Evolutionary conservation across 2,329 filamentous ascomycete species (phyloP).

Genomic region (Penicillium sp.): DNA sequence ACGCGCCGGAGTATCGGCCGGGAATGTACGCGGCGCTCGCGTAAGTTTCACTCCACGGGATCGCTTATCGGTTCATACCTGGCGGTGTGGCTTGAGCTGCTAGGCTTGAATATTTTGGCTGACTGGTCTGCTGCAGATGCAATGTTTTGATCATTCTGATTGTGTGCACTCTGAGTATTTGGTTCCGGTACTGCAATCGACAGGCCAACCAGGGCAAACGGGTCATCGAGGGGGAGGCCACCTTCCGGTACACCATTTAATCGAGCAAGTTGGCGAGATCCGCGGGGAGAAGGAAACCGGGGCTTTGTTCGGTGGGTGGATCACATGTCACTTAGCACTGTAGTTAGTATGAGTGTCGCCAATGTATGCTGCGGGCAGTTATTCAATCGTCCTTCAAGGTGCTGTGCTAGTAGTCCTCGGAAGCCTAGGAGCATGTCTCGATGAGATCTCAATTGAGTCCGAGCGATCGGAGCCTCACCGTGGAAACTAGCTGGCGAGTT

Average conservation of each 20-base stretch:
- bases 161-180: constrained; percentile 29
- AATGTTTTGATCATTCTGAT: constrained; percentile 37
- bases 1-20: constrained; percentile 38
- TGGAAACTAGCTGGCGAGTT: background rate
- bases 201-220: constrained; percentile 37
- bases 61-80: background rate
- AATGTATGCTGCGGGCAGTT: background rate
- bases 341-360: background rate
- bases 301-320: background rate
- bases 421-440: background rate
- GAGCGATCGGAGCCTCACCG: background rate
- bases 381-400: background rate
- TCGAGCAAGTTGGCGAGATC: background rate
- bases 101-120: background rate
- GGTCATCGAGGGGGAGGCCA: constrained; percentile 36
- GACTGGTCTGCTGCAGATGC: constrained; percentile 24
- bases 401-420: background rate
- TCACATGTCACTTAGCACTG: background rate
- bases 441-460: background rate
- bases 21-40: constrained; percentile 37
- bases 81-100: background rate
- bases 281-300: background rate
- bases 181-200: constrained; percentile 37
- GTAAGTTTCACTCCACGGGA: constrained; percentile 18
- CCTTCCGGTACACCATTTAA: constrained; percentile 42